These are phyloP conservation scores for Leishmania arabica DNA, from an alignment of 208 protist genomes.

Conservation along the genomic window DNA sequence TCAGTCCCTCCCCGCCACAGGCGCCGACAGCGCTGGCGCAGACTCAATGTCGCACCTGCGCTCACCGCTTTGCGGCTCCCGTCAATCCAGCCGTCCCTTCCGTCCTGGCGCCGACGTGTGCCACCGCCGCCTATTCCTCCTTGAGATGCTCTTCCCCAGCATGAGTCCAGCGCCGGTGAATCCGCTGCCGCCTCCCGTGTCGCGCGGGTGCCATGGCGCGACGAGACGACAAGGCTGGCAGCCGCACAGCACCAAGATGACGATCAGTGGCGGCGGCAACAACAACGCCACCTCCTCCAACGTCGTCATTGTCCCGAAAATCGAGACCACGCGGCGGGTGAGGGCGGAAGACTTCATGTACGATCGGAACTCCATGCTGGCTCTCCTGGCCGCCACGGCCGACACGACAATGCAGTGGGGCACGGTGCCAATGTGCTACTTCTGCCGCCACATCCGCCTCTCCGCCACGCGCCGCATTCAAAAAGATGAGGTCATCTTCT, in stretches of 20 bases:
- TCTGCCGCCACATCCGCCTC: conserved; percentile 36
- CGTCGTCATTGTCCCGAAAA: neutral
- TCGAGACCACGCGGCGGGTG: neutral
- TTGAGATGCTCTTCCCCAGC: conserved; percentile 32
- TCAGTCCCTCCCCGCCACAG: neutral
- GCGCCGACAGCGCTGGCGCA: neutral
- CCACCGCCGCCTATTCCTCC: conserved; percentile 33
- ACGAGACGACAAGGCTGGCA: neutral
- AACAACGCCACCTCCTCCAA: neutral
- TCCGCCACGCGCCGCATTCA: conserved; percentile 30
- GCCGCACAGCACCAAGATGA: neutral
- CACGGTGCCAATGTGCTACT: conserved; percentile 28
- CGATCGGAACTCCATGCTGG: conserved; percentile 31
- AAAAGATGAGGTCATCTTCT: conserved; percentile 20
- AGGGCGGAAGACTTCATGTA: conserved; percentile 32
- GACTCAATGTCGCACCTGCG: neutral
- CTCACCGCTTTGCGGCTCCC: neutral
- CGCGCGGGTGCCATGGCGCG: conserved; percentile 1
- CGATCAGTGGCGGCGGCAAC: neutral
- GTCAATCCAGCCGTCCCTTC: neutral
- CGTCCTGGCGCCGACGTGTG: conserved; percentile 25
- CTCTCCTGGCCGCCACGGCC: conserved; percentile 17
- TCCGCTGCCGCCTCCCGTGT: conserved; percentile 7
- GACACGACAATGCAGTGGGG: conserved; percentile 27
- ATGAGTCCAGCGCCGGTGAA: conserved; percentile 20